Percentiles rank a stretch among this genome's conserved stretches.
phyloP scores from a whole-genome alignment of 495 filamentous ascomycete species.

The Penicillium soppii region DNA sequence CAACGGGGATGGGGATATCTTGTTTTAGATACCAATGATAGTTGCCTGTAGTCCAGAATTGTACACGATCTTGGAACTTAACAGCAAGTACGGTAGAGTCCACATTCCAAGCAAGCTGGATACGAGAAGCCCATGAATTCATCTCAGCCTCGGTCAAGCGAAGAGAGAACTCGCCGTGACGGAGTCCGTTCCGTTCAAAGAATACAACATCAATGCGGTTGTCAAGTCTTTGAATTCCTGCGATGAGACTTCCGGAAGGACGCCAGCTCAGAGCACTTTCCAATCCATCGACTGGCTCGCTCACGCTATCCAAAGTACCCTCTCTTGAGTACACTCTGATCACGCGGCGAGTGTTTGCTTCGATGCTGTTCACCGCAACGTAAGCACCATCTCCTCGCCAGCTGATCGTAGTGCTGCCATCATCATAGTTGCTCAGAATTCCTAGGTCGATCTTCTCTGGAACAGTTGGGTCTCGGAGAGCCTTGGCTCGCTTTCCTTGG shows the following conservation, averaged over 20 bases:
- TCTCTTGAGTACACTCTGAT: conserved; percentile 90
- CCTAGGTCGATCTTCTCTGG: conserved; percentile 92
- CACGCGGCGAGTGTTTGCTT: conserved; percentile 63
- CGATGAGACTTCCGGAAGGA: conserved; percentile 85
- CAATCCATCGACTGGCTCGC: conserved; percentile 87
- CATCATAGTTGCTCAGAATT: conserved; percentile 67
- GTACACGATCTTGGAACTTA: conserved; percentile 67
- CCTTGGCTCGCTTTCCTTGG: conserved; percentile 87
- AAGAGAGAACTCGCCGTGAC: conserved; percentile 88
- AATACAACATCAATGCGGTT: conserved; percentile 82
- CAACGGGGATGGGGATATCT: conserved; percentile 57
- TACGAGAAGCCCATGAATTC: conserved; percentile 52
- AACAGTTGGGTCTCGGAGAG: conserved; percentile 87
- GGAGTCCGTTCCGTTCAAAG: conserved; percentile 92
- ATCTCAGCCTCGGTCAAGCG: conserved; percentile 59
- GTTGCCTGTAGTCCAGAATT: conserved; percentile 96
- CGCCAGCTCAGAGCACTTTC: conserved; percentile 89
- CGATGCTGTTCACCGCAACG: conserved; percentile 79
- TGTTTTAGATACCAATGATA: conserved; percentile 99
- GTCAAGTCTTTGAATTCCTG: conserved; percentile 70
- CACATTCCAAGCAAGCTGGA: conserved; percentile 79
- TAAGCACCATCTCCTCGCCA: conserved; percentile 96
- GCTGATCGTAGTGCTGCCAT: conserved; percentile 67
- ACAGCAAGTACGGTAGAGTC: conserved; percentile 92
- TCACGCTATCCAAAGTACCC: conserved; percentile 84